A percentile compares a stretch with the other conserved stretches of the same genome.
These are phyloP conservation scores for Phytophthora palmivora DNA, from an alignment of 352 stramenopile species.

Conservation along the genomic window DNA sequence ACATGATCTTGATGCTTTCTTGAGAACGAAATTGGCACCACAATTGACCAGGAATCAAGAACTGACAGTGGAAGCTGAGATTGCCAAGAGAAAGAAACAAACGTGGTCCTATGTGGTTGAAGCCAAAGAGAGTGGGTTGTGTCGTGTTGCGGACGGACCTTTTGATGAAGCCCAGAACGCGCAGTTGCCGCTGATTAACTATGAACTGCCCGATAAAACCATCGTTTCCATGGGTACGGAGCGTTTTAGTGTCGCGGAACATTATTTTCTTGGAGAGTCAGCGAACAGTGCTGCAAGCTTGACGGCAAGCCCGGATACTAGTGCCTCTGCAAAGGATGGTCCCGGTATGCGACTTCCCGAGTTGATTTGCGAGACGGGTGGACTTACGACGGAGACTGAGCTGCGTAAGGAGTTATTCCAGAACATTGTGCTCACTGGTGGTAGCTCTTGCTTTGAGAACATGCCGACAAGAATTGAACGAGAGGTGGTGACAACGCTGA, in stretches of 20 bases:
- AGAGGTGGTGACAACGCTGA: conserved; percentile 65
- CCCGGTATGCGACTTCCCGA: conserved; percentile 62
- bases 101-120: conserved; percentile 70
- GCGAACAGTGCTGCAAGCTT: conserved; percentile 11
- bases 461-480: conserved; percentile 72
- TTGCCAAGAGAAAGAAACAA: conserved; percentile 41
- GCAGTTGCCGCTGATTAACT: conserved; percentile 72
- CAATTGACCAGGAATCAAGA: conserved; percentile 39
- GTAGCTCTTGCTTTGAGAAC: conserved; percentile 86
- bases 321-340: background rate
- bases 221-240: conserved; percentile 86
- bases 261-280: conserved; percentile 73
- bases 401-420: conserved; percentile 83
- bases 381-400: conserved; percentile 73
- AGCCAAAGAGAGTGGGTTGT: conserved; percentile 79
- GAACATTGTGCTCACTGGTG: conserved; percentile 82
- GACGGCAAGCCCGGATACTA: conserved; percentile 6
- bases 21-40: conserved; percentile 57
- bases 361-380: conserved; percentile 68
- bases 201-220: conserved; percentile 83
- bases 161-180: conserved; percentile 82
- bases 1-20: conserved; percentile 70
- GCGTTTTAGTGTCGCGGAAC: conserved; percentile 89
- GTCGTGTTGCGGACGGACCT: conserved; percentile 68
- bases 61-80: conserved; percentile 21